phyloP scores from a whole-genome alignment of 768 basidiomycete genomes.

The Hysterangium stoloniferum region DNA sequence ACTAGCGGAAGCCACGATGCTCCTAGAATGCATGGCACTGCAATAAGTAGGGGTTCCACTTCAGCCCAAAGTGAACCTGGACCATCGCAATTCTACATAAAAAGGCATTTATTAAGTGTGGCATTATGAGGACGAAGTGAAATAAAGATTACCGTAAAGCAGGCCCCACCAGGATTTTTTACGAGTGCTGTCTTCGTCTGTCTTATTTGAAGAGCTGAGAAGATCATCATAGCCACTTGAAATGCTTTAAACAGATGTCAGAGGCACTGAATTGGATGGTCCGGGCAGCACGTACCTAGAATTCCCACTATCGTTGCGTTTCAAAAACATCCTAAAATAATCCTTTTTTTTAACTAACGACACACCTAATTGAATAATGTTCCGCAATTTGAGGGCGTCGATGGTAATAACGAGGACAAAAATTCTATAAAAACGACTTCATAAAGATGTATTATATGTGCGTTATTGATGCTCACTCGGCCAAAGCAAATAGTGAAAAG shows the following conservation, averaged over 20 bases:
- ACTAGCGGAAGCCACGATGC: conserved; percentile 58
- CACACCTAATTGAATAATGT: conserved; percentile 57
- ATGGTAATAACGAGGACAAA: conserved; percentile 77
- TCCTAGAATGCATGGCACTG: conserved; percentile 61
- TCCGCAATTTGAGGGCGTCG: conserved; percentile 74
- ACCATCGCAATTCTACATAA: conserved; percentile 39
- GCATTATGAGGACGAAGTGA: background rate
- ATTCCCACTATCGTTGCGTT: conserved; percentile 39
- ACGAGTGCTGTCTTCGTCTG: conserved; percentile 64
- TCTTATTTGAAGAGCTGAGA: conserved; percentile 67
- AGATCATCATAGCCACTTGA: conserved; percentile 65
- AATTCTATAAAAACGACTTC: conserved; percentile 35
- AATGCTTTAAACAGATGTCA: conserved; percentile 60
- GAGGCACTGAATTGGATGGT: too few species aligned
- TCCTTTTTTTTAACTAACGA: too few species aligned
- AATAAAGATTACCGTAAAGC: conserved; percentile 33
- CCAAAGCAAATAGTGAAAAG: conserved; percentile 74
- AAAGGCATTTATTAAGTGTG: background rate
- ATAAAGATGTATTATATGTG: conserved; percentile 1
- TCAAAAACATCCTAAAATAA: too few species aligned
- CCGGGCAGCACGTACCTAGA: conserved; percentile 37
- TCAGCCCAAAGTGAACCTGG: conserved; percentile 47
- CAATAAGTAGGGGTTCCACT: conserved; percentile 62
- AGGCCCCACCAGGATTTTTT: conserved; percentile 23
- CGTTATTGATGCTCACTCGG: conserved; percentile 46